These are phyloP conservation scores for Pseudocercospora eumusae DNA, from an alignment of 2,329 filamentous ascomycete species.

Conservation along the genomic window DNA sequence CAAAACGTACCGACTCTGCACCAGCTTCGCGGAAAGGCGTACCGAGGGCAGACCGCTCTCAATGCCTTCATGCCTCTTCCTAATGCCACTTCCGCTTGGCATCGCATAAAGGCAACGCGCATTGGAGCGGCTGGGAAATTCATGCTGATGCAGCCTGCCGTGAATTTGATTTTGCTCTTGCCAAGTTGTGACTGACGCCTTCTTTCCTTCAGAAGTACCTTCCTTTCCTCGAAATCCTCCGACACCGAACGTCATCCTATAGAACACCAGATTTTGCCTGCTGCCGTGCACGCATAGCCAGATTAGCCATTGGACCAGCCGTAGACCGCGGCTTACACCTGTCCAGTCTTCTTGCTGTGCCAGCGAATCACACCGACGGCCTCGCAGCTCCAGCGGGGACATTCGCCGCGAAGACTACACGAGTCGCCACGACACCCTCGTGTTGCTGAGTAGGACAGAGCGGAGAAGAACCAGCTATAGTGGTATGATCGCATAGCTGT, in stretches of 20 bases:
- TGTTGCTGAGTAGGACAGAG: conserved; percentile 23
- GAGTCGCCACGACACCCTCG: conserved; percentile 22
- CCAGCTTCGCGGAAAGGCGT: conserved; percentile 15
- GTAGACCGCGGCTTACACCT: conserved; percentile 15
- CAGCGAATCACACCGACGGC: conserved; percentile 18
- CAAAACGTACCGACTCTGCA: neutral
- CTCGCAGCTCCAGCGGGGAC: too few species aligned
- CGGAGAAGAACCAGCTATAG: conserved; percentile 18
- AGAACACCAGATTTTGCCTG: conserved; percentile 23
- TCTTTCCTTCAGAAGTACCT: conserved; percentile 18
- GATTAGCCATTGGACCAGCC: conserved; percentile 24
- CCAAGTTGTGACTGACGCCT: conserved; percentile 20
- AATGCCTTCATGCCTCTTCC: conserved; percentile 19
- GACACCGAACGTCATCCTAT: conserved; percentile 24
- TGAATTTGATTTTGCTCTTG: conserved; percentile 27
- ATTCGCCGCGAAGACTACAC: conserved; percentile 4
- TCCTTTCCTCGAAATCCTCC: conserved; percentile 20
- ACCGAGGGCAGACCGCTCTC: conserved; percentile 15
- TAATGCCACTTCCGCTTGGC: conserved; percentile 16
- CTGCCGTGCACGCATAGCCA: conserved; percentile 23
- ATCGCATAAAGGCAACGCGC: conserved; percentile 18
- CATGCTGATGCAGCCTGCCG: conserved; percentile 29
- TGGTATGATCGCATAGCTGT: conserved; percentile 13
- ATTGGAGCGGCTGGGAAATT: conserved; percentile 12
- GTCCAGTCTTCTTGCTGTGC: conserved; percentile 23